A percentile compares a stretch with the other conserved stretches of the same genome.
Conservation (phyloP, 257 asterid genomes). For the Gardenia jasminoides region DNA sequence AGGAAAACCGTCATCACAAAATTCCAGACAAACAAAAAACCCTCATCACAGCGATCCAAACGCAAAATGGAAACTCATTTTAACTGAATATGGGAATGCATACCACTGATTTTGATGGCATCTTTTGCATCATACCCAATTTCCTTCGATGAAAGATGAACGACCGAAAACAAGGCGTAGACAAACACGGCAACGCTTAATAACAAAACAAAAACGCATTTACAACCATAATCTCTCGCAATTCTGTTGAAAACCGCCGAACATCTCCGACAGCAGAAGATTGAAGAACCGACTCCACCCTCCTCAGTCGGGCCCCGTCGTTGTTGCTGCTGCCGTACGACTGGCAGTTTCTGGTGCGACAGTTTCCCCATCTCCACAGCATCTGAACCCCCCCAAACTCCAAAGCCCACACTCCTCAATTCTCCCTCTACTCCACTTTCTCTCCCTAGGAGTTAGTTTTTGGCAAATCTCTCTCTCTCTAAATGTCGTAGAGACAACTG, state of each 20-base stretch:
- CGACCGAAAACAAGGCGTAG: conserved; percentile 50
- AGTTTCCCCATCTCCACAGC: conserved; percentile 84
- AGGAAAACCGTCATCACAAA: conserved; percentile 12
- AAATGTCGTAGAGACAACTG: conserved; percentile 31
- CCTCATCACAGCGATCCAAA: conserved; percentile 17
- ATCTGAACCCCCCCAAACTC: conserved; percentile 44
- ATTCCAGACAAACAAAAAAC: conserved; percentile 7
- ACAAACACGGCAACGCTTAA: conserved; percentile 50
- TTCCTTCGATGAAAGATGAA: conserved; percentile 41
- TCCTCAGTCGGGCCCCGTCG: neutral
- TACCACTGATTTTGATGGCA: conserved; percentile 55
- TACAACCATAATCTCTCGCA: conserved; percentile 36
- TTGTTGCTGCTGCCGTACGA: conserved; percentile 43
- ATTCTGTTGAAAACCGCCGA: conserved; percentile 33
- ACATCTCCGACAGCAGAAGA: conserved; percentile 53
- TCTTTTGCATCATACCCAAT: conserved; percentile 60
- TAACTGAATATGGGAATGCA: neutral
- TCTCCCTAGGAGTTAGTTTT: conserved; percentile 12
- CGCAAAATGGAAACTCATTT: neutral
- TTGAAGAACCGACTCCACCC: conserved; percentile 33
- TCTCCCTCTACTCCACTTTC: conserved; percentile 8
- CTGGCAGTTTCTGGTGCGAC: conserved; percentile 54
- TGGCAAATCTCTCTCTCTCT: conserved; percentile 27
- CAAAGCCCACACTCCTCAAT: conserved; percentile 3
- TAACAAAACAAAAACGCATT: conserved; percentile 57